Evolutionary conservation across 2,329 filamentous ascomycete species (phyloP).

Genomic region (Beauveria pseudobassiana): DNA sequence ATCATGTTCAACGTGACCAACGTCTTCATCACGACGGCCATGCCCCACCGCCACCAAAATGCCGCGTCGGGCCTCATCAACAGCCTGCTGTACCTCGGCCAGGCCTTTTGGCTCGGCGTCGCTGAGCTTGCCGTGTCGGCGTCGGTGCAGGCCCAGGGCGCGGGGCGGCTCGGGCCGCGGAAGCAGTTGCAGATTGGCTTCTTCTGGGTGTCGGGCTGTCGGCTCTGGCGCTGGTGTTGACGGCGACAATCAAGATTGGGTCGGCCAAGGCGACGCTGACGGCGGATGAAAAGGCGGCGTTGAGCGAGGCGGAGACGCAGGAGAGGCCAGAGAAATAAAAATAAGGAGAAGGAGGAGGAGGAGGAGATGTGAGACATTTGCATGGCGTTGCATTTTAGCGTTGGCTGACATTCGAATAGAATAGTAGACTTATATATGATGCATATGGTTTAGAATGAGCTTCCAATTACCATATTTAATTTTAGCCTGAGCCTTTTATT

Average conservation of each 20-base stretch:
- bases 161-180: slow-evolving; percentile 29
- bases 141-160: slow-evolving; percentile 25
- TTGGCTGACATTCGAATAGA: not conserved
- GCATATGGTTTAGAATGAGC: not conserved
- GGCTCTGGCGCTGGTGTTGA: slow-evolving; percentile 41
- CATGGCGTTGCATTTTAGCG: not conserved
- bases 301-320: slow-evolving; percentile 10
- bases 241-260: slow-evolving; percentile 48
- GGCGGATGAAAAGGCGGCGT: slow-evolving; percentile 43
- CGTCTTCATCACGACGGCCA: slow-evolving; percentile 67
- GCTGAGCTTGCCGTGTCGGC: slow-evolving; percentile 56
- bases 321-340: not conserved
- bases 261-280: slow-evolving; percentile 50
- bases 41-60: slow-evolving; percentile 60
- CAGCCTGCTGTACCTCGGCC: slow-evolving; percentile 61
- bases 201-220: slow-evolving; percentile 56
- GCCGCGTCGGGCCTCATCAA: slow-evolving; percentile 66
- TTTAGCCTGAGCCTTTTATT: not conserved
- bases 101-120: slow-evolving; percentile 64
- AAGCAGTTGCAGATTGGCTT: slow-evolving; percentile 58
- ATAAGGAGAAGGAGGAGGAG: not conserved
- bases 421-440: not conserved
- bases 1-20: slow-evolving; percentile 69
- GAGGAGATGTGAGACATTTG: not conserved
- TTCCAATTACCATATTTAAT: not conserved